Conservation (phyloP, 75 land plant species). For the Ceratopteris richardii region DNA sequence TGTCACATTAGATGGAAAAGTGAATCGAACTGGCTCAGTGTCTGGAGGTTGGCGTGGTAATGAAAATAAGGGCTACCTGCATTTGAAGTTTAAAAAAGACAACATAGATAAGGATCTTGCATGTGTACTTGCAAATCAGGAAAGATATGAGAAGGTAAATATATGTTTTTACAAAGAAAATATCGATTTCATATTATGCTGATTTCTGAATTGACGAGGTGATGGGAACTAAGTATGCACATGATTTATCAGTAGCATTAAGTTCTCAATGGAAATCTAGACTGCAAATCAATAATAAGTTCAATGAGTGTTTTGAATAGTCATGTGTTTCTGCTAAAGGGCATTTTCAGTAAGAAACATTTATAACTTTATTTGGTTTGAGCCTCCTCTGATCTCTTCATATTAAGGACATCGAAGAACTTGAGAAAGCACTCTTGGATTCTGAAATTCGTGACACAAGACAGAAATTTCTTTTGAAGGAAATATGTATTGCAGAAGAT, state of each 20-base stretch:
- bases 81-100: constrained; percentile 13
- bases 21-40: constrained; percentile 15
- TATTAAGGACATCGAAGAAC: constrained; percentile 7
- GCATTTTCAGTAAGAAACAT: too few species aligned
- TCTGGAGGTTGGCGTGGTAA: constrained; percentile 23
- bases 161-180: neutral
- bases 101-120: constrained; percentile 1
- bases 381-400: too few species aligned
- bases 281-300: too few species aligned
- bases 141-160: constrained; percentile 9
- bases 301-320: too few species aligned
- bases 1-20: constrained; percentile 21
- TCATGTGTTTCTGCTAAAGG: too few species aligned
- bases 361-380: too few species aligned
- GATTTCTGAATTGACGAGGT: too few species aligned
- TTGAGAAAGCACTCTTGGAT: constrained; percentile 2
- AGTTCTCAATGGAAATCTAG: too few species aligned
- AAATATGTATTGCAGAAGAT: constrained; percentile 8
- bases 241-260: too few species aligned
- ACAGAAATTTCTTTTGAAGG: neutral
- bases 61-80: constrained; percentile 7
- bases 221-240: too few species aligned
- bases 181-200: too few species aligned
- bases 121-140: neutral
- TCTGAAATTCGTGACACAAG: neutral